These are phyloP conservation scores for Brassica carinata DNA, from an alignment of 345 rosid species.

Conservation along the genomic window DNA sequence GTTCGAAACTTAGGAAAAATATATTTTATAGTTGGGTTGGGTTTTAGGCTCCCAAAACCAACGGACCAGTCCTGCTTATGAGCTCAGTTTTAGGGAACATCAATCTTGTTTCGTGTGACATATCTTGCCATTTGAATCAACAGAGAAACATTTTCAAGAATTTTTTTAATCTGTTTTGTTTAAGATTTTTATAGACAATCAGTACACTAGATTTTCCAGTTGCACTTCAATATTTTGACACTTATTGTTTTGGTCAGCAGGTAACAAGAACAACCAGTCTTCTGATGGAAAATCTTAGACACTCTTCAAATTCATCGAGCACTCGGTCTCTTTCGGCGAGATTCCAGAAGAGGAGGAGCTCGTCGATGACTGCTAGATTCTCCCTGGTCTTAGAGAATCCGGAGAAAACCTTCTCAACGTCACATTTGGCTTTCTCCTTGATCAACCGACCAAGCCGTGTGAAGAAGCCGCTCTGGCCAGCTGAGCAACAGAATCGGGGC, in stretches of 20 bases:
- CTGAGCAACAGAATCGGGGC: slow-evolving; percentile 56
- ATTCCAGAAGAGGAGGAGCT: slow-evolving; percentile 93
- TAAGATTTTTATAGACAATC: not conserved
- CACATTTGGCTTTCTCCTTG: slow-evolving; percentile 91
- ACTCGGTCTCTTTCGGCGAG: slow-evolving; percentile 89
- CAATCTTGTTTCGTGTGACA: not conserved
- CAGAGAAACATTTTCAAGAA: not conserved
- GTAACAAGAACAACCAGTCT: not conserved
- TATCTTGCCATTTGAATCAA: not conserved
- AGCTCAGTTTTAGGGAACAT: not conserved
- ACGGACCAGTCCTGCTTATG: not conserved
- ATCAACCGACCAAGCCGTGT: slow-evolving; percentile 81
- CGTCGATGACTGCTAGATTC: slow-evolving; percentile 88
- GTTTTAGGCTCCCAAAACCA: no score
- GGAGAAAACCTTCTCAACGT: slow-evolving; percentile 85
- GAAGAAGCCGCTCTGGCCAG: slow-evolving; percentile 90
- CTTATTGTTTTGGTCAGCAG: not conserved
- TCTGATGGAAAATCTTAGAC: not conserved
- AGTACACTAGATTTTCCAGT: not conserved
- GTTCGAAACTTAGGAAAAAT: no score
- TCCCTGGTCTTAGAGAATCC: slow-evolving; percentile 95
- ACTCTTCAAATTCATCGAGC: slow-evolving; percentile 92
- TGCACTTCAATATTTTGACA: not conserved
- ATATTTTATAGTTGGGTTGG: no score
- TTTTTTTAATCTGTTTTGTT: not conserved